These are phyloP conservation scores for Yamadazyma triangularis DNA, from an alignment of 1,139 yeast species.

Conservation along the genomic window DNA sequence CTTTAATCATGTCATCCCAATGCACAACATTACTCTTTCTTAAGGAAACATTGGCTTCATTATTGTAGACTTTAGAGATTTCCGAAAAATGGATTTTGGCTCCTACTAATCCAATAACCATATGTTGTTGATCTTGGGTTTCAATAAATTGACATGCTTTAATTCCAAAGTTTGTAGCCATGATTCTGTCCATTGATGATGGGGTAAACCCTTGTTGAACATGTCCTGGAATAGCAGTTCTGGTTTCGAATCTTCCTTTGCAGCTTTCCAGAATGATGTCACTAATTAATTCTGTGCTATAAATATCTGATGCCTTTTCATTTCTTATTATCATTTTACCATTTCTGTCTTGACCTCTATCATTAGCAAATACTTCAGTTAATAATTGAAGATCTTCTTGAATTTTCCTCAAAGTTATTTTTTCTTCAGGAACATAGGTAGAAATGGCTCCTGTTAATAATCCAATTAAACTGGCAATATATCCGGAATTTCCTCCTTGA, in stretches of 20 bases:
- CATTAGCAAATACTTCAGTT: slow-evolving; percentile 45
- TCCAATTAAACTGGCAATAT: slow-evolving; percentile 66
- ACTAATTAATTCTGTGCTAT: slow-evolving; percentile 77
- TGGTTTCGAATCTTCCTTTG: slow-evolving; percentile 74
- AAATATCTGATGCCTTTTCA: slow-evolving; percentile 78
- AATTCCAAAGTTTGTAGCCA: slow-evolving; percentile 66
- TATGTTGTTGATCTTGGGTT: slow-evolving; percentile 32
- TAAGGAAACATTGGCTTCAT: slow-evolving; percentile 55
- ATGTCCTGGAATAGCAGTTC: slow-evolving; percentile 97
- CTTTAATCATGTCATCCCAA: slow-evolving; percentile 58
- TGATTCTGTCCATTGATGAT: slow-evolving; percentile 70
- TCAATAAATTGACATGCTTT: slow-evolving; percentile 70
- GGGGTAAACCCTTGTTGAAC: slow-evolving; percentile 85
- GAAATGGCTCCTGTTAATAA: slow-evolving; percentile 72
- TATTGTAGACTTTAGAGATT: slow-evolving; percentile 50
- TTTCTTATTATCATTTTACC: slow-evolving; percentile 87
- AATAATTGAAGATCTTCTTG: slow-evolving; percentile 57
- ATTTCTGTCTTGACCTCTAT: slow-evolving; percentile 57
- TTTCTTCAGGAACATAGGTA: slow-evolving; percentile 75
- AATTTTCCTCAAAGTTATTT: slow-evolving; percentile 65
- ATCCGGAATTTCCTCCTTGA: slow-evolving; percentile 86
- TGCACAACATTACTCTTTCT: slow-evolving; percentile 68
- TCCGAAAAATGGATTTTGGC: slow-evolving; percentile 55
- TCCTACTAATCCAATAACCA: slow-evolving; percentile 69
- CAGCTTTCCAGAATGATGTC: slow-evolving; percentile 79